These are phyloP conservation scores for Casaregolazyma suthepensis DNA, from an alignment of 1,139 yeast species.

Conservation along the genomic window DNA sequence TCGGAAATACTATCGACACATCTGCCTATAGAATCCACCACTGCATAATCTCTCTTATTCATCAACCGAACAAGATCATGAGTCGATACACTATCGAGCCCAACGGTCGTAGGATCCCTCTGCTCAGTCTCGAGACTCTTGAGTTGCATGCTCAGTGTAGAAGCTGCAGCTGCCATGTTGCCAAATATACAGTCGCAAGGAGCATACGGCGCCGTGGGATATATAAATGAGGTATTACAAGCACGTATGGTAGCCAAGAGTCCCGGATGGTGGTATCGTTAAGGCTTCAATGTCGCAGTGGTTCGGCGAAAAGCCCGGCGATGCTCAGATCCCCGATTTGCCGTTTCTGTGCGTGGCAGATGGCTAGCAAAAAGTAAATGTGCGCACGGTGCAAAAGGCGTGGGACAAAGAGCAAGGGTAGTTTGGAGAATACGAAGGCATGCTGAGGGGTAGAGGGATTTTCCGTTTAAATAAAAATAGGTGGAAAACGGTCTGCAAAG, in stretches of 20 bases:
- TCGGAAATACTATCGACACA: constrained; percentile 21
- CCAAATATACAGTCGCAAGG: background rate
- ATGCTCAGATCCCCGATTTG: background rate
- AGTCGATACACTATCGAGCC: constrained; percentile 21
- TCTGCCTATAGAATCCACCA: constrained; percentile 19
- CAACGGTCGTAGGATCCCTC: constrained; percentile 19
- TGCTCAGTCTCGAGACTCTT: constrained; percentile 22
- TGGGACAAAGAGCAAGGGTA: background rate
- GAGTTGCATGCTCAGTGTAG: background rate
- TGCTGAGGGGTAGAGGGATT: too few relatives aligned
- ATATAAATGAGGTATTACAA: background rate
- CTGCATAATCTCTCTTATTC: constrained; percentile 24
- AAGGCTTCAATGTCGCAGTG: background rate
- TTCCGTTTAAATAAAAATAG: too few relatives aligned
- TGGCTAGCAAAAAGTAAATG: background rate
- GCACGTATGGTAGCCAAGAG: background rate
- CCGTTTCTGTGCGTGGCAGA: background rate
- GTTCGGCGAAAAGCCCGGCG: background rate
- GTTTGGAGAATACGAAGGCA: background rate
- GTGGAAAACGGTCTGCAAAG: background rate
- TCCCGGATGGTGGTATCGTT: background rate
- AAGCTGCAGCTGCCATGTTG: background rate
- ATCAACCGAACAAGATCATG: constrained; percentile 22
- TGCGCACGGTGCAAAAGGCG: background rate
- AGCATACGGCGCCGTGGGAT: background rate